Evolutionary conservation across 108 stramenopile species (phyloP), one percentile per base, ranked within the genome.

Genomic region (Cafeteria roenbergensis): DNA sequence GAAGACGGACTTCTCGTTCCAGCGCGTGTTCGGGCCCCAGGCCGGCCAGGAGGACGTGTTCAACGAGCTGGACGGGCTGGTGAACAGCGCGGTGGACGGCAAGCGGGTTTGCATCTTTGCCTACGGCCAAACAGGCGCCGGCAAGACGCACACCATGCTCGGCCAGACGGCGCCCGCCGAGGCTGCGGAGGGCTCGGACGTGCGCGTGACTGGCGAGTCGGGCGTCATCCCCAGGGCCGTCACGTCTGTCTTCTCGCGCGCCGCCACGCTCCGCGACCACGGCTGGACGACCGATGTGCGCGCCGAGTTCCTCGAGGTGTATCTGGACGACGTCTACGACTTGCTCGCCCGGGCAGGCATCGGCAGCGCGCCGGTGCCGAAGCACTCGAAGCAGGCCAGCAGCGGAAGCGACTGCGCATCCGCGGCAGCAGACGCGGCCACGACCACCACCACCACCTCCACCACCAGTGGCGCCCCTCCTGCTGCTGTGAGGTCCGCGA

Each of bases 61-160:
- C 59, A 78, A 73, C 24, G 90, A 94, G 70, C 81, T 96, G 24
- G 82, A 88, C 50, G 85, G 84, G 26, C 79, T 95, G 1, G 85
- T 93, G 17, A 68, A 88, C 21, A 82, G 87, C 62, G 90, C 83
- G 14, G 64, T 99, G 57, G 94, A 94, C 76, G 97, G 97, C 1
- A 93, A 82, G 80, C 93, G 91, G 32, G 85, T 89, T 6, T 92
- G 91, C 72, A 69, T 97, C 25, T 82, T 99, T 67, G 88, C 91
- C 1, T 95, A 90, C 70, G 97, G 97, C 24, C 93, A 93, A 71
- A 79, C 84, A 27, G 80, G 85, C 34, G 67, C 80, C 35, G 96
- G 96, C 21, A 98, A 98, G 72, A 94, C 94, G 22, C 80, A 88
- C 74, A 90, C 93, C 34, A 88, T 99, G 75, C 42, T 73, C 33